Conservation (phyloP, 2,329 filamentous ascomycete genomes). For the Cordyceps pruinosa region DNA sequence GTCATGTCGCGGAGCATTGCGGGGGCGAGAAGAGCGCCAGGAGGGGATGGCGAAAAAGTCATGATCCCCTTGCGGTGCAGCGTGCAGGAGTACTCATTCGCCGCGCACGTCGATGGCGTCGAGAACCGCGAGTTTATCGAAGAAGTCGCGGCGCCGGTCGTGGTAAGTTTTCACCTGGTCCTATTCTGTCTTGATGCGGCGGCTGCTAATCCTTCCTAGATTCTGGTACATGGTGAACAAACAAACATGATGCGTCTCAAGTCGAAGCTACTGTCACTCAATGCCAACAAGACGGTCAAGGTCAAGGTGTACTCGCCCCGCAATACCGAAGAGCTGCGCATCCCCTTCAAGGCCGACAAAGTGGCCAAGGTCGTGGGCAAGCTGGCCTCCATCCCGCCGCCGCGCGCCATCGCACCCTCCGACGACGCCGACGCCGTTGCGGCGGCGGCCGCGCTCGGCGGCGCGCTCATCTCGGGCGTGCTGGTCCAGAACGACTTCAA, state of each 20-base stretch:
- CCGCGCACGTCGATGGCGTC: constrained; percentile 90
- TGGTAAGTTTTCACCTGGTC: constrained; percentile 56
- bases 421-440: constrained; percentile 25
- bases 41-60: constrained; percentile 71
- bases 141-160: constrained; percentile 82
- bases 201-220: constrained; percentile 36
- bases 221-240: constrained; percentile 93
- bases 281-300: constrained; percentile 70
- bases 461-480: constrained; percentile 72
- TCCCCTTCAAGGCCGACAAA: constrained; percentile 94
- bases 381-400: constrained; percentile 73
- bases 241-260: constrained; percentile 98
- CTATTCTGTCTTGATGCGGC: neutral
- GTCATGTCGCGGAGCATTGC: constrained; percentile 74
- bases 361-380: constrained; percentile 93
- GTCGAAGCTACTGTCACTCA: constrained; percentile 88
- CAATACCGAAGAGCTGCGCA: constrained; percentile 90
- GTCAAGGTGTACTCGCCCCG: constrained; percentile 89
- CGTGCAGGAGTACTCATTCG: constrained; percentile 90
- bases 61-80: constrained; percentile 91
- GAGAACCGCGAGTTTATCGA: constrained; percentile 98
- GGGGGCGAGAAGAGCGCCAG: constrained; percentile 53
- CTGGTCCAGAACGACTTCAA: constrained; percentile 98
- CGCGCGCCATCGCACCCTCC: constrained; percentile 31
- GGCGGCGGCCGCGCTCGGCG: constrained; percentile 26